A percentile compares a stretch with the other conserved stretches of the same genome.
phyloP scores from a whole-genome alignment of 129 eudicot species.

The Saposhnikovia divaricata region DNA sequence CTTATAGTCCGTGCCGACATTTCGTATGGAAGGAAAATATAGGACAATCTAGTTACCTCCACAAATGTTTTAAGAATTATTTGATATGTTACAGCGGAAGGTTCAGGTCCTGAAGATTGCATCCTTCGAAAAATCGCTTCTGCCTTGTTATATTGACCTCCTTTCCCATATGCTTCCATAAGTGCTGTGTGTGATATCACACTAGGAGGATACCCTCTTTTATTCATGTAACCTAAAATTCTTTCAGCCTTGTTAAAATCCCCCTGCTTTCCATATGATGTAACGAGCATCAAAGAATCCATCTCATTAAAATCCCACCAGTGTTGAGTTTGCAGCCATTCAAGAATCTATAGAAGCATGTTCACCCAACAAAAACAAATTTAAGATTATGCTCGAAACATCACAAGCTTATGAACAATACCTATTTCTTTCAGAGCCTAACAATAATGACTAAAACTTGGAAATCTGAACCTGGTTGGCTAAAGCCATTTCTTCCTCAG shows the following conservation, averaged over 20 bases:
- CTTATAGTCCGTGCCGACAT: not conserved
- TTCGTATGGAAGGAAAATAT: not conserved
- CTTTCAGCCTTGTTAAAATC: slow-evolving; percentile 79
- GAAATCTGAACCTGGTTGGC: not conserved
- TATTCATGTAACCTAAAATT: slow-evolving; percentile 58
- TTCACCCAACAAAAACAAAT: not conserved
- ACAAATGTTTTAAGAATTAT: slow-evolving; percentile 85
- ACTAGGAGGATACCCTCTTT: slow-evolving; percentile 71
- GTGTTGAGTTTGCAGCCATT: slow-evolving; percentile 90
- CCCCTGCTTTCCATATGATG: slow-evolving; percentile 93
- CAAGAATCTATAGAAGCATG: slow-evolving; percentile 52
- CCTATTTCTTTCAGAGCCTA: not conserved
- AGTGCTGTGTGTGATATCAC: slow-evolving; percentile 89
- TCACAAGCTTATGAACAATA: not conserved
- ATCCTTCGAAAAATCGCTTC: slow-evolving; percentile 84
- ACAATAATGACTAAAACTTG: not conserved
- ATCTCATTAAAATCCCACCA: slow-evolving; percentile 96
- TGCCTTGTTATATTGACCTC: slow-evolving; percentile 70
- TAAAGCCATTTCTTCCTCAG: not conserved
- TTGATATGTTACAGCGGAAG: slow-evolving; percentile 90
- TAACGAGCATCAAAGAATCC: slow-evolving; percentile 88
- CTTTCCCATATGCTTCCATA: slow-evolving; percentile 97
- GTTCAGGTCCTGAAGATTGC: slow-evolving; percentile 92
- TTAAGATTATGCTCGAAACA: not conserved
- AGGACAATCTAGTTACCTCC: slow-evolving; percentile 38